Evolutionary conservation across 192 early-diverging fungal genomes (phyloP).

Genomic region (Mortierella hygrophila): DNA sequence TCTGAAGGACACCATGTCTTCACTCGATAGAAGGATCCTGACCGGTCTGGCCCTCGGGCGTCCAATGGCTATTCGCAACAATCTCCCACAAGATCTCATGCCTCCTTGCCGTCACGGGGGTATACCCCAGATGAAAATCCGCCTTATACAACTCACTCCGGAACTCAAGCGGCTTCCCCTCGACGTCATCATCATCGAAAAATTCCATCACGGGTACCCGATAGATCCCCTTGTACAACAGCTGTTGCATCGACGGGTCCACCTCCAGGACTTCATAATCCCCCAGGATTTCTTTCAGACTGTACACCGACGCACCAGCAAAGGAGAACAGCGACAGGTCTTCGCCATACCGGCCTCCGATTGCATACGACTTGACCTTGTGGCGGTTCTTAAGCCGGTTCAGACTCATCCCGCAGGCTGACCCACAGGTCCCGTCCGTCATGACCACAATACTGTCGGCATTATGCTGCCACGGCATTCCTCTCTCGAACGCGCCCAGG

Average conservation of each 20-base stretch:
- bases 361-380: conserved; percentile 39
- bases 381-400: conserved; percentile 51
- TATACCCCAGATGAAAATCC: conserved; percentile 44
- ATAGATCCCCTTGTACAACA: conserved; percentile 38
- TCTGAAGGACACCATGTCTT: background rate
- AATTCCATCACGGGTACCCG: conserved; percentile 52
- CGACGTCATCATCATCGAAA: conserved; percentile 4
- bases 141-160: conserved; percentile 39
- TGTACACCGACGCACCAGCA: conserved; percentile 39
- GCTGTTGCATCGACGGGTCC: conserved; percentile 27
- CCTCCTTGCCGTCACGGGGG: conserved; percentile 22
- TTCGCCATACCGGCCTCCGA: conserved; percentile 35
- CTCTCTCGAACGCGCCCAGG: conserved; percentile 31
- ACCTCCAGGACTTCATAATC: conserved; percentile 32
- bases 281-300: conserved; percentile 15
- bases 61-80: conserved; percentile 46
- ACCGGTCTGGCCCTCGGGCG: background rate
- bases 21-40: conserved; percentile 36
- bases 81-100: conserved; percentile 51
- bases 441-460: conserved; percentile 29
- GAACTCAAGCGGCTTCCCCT: conserved; percentile 33
- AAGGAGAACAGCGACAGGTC: conserved; percentile 43
- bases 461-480: conserved; percentile 43
- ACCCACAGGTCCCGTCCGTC: conserved; percentile 47
- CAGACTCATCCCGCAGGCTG: conserved; percentile 50